These are phyloP conservation scores for Solanum ahanhuiri DNA, from an alignment of 257 asterid genomes.

Conservation along the genomic window DNA sequence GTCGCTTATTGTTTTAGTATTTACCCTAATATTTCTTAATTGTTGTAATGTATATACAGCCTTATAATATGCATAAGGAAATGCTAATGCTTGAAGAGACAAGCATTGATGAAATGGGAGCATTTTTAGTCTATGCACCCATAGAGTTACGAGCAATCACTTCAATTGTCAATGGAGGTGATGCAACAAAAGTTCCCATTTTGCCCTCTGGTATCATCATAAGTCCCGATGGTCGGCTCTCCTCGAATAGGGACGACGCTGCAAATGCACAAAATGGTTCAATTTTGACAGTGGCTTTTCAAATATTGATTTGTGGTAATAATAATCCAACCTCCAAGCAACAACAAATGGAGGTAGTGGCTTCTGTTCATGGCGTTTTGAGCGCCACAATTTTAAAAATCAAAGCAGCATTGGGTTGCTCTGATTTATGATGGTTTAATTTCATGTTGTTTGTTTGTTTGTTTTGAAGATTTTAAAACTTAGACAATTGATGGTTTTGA, in stretches of 20 bases:
- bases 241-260: background rate
- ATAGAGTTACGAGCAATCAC: constrained; percentile 10
- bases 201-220: constrained; percentile 62
- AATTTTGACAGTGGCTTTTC: constrained; percentile 45
- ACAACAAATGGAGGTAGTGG: constrained; percentile 35
- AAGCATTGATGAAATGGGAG: constrained; percentile 38
- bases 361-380: constrained; percentile 28
- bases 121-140: constrained; percentile 42
- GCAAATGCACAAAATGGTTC: constrained; percentile 21
- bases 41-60: constrained; percentile 22
- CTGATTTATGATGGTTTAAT: constrained; percentile 4
- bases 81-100: constrained; percentile 62
- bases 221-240: constrained; percentile 33
- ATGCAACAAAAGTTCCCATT: constrained; percentile 18
- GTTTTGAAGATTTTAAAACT: background rate
- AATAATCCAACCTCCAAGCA: constrained; percentile 17
- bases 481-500: background rate
- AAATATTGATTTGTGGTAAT: constrained; percentile 14
- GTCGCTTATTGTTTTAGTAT: background rate
- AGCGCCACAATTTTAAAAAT: constrained; percentile 42
- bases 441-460: background rate
- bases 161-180: constrained; percentile 30
- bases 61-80: constrained; percentile 27
- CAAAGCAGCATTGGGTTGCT: constrained; percentile 19
- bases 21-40: background rate